Evolutionary conservation across 768 basidiomycete species (phyloP), one percentile per base, ranked within the genome.

Genomic region (Auricularia cornea): DNA sequence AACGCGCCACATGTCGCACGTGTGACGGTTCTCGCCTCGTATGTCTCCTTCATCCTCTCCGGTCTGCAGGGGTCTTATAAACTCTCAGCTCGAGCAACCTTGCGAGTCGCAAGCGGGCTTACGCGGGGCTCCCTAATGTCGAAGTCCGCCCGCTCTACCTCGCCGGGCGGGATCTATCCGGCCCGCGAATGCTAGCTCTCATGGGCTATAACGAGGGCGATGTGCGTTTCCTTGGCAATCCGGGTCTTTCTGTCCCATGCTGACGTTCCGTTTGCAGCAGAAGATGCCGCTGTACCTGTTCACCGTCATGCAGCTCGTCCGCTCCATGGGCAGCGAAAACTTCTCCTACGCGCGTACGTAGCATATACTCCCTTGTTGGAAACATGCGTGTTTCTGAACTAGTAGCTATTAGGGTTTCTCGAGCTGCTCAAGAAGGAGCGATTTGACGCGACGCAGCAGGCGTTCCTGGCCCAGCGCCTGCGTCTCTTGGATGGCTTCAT

Each of bases 171-270:
- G 89, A 90, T 63, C 77, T 89, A 0, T 88, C 89, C 69, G 84
- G 86, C 0, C 74, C 84, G 20, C 85, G 88, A 1, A 84, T 90
- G 63, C 67, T 89, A 33, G 86, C 86, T 0, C 85, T 90, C 84
- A 90, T 90, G 89, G 84, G 87, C 0, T 76, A 89, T 0, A 83
- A 67, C 12, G 62, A 69, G 63, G 40, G 23, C 60, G 5, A 69
- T 28, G 23, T 56, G 4, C 3, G 18, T 8, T 8, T 63, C 6
- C 28, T n/a, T n/a, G 23, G 8, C 18, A 8, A 40, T 8, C 38
- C 38, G 6, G n/a, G 30, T 18, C 3, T 20, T 16, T 40, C 8
- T 31, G 20, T 31, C 30, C 1, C 10, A 2, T 28, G 62, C 52
- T 33, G n/a, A 56, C 31, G n/a, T 31, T 20, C 32, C 14, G 38